These are phyloP conservation scores for Phytophthora fragariae DNA, from an alignment of 352 stramenopile genomes.

Conservation along the genomic window DNA sequence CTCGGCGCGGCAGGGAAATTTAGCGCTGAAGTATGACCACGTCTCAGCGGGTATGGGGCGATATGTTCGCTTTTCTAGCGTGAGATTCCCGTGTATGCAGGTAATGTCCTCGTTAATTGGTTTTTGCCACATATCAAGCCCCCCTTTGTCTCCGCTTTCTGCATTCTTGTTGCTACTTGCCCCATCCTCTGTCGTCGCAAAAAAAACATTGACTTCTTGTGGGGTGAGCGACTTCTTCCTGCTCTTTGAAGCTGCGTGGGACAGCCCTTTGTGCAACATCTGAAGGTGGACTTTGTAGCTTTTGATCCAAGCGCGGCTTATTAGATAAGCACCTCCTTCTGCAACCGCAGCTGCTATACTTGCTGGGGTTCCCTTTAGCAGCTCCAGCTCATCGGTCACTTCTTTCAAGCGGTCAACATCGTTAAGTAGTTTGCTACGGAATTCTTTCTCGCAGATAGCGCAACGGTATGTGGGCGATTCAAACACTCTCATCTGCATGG, in stretches of 20 bases:
- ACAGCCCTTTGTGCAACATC: constrained; percentile 58
- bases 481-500: constrained; percentile 46
- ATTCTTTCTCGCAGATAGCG: constrained; percentile 50
- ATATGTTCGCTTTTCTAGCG: constrained; percentile 75
- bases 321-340: constrained; percentile 50
- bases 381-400: constrained; percentile 50
- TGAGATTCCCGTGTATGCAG: constrained; percentile 72
- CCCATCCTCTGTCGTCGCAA: constrained; percentile 7
- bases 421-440: constrained; percentile 60
- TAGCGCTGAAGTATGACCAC: constrained; percentile 71
- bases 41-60: constrained; percentile 53
- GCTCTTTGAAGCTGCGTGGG: constrained; percentile 30
- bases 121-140: constrained; percentile 43
- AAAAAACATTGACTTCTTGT: constrained; percentile 31
- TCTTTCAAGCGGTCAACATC: constrained; percentile 63
- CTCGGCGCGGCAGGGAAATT: constrained; percentile 55
- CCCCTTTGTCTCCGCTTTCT: constrained; percentile 19
- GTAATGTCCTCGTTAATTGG: constrained; percentile 80
- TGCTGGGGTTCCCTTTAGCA: constrained; percentile 52
- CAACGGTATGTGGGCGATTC: constrained; percentile 57
- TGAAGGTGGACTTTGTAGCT: constrained; percentile 75
- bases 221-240: constrained; percentile 31
- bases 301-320: constrained; percentile 77
- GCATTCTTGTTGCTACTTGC: constrained; percentile 6
- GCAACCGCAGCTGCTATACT: constrained; percentile 34